Evolutionary conservation across 106 monocot genomes (phyloP).

Genomic region (Narthecium ossifragum): DNA sequence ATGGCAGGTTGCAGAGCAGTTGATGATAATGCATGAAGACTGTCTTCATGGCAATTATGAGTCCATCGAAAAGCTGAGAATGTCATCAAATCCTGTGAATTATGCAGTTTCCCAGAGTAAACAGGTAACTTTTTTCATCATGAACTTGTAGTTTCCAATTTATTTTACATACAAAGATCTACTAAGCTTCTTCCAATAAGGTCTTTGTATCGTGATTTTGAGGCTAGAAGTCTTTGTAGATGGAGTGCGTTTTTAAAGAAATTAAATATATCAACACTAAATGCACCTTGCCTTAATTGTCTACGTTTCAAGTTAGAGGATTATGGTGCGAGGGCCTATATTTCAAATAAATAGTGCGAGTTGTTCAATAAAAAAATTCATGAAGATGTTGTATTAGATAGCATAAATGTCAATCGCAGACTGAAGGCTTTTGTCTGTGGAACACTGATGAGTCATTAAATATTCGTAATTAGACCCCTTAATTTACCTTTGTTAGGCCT

Average conservation of each 20-base stretch:
- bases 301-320: no score
- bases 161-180: not conserved
- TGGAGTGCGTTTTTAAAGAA: not conserved
- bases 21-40: conserved; percentile 63
- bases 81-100: conserved; percentile 6
- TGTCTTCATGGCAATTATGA: conserved; percentile 58
- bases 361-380: not conserved
- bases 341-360: not conserved
- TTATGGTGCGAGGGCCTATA: not conserved
- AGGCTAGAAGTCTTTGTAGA: no score
- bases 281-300: not conserved
- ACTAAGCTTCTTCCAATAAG: not conserved
- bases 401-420: not conserved
- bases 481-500: no score
- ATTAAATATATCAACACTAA: not conserved
- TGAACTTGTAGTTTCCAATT: not conserved
- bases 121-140: conserved; percentile 29
- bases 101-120: conserved; percentile 53
- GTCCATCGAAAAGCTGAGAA: conserved; percentile 61
- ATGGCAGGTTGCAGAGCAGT: conserved; percentile 45
- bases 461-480: no score
- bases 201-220: not conserved
- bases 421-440: no score
- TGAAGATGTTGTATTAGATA: not conserved
- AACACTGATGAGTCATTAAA: no score